Evolutionary conservation across 2,329 filamentous ascomycete genomes (phyloP), one percentile per base, ranked within the genome.

Genomic region (Alternaria sp.): DNA sequence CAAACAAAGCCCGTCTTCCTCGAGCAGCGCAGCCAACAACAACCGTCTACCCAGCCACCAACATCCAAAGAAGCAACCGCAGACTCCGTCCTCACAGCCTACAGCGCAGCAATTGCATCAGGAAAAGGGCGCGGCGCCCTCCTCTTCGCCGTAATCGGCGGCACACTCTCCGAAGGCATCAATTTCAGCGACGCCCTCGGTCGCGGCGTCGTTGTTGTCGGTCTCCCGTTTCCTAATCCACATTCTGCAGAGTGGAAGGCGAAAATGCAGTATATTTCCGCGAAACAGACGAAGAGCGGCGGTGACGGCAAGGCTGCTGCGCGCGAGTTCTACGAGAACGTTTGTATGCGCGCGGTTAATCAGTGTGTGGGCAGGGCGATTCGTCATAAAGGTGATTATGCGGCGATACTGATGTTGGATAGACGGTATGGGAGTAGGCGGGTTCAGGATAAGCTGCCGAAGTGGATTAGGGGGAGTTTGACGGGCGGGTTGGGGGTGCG

Each of bases 331-430:
- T 97, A 96, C 76, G 93, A 97, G 78, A 98, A 98, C 76, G 89
- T 93, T 0, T 97, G 94, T 78, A 97, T 99, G 94, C 87, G 96
- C 43, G 93, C 94, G 5, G 96, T 99, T 5, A 99, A 99, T 78
- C 96, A 99, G 83, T 96, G 93, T 75, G 94, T 99, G 70, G 96
- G 96, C 1, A 85, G 96, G 62, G 96, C 93, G 1, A 97, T 99
- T 72, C 85, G 96, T 50, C 96, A 99, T 77, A 87, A 86, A 59
- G 88, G 87, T 23, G 96, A 99, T 80, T 98, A 97, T 80, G 96
- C 96, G 5, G 90, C 91, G 15, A 97, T 99, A 67, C 81, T 97
- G 60, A 86, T 99, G 75, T 83, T 96, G 32, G 96, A 99, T 80
- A 85, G 87, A 67, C 85, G 96, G 55, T 99, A 96, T 80, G 87